Percentiles rank a stretch among this genome's conserved stretches.
Conservation (phyloP, 306 rosid species). For the cucumber (Cucumis sativus) region DNA sequence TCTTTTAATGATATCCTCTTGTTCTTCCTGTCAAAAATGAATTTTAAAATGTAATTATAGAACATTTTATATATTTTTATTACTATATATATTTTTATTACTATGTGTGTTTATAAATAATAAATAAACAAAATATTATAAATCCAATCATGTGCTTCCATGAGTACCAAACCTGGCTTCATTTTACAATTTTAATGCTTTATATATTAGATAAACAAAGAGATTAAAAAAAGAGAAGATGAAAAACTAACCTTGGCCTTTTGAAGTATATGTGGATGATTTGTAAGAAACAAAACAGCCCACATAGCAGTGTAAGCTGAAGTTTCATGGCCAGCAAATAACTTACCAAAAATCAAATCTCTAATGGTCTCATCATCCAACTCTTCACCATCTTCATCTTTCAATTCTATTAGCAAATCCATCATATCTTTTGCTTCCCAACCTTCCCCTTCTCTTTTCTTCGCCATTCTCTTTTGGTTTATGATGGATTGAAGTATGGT, state of each 20-base stretch:
- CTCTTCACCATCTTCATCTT: conserved; percentile 13
- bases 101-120: too few relatives aligned
- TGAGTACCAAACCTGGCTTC: too few relatives aligned
- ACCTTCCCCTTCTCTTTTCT: not conserved
- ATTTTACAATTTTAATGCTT: too few relatives aligned
- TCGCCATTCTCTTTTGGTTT: not conserved
- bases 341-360: conserved; percentile 10
- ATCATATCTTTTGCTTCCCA: conserved; percentile 8
- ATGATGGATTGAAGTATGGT: not conserved
- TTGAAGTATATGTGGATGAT: not conserved
- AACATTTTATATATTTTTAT: too few relatives aligned
- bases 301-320: not conserved
- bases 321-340: conserved; percentile 21
- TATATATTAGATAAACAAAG: too few relatives aligned
- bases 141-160: too few relatives aligned
- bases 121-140: too few relatives aligned
- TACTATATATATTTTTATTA: too few relatives aligned
- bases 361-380: conserved; percentile 14
- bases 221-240: not conserved
- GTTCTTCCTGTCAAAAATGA: not conserved
- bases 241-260: conserved; percentile 4
- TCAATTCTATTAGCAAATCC: conserved; percentile 10
- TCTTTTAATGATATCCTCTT: not conserved
- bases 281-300: conserved; percentile 4
- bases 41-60: not conserved